Evolutionary conservation across 1,139 yeast species (phyloP), one percentile per base, ranked within the genome.

Genomic region (Zygoascus sp.): DNA sequence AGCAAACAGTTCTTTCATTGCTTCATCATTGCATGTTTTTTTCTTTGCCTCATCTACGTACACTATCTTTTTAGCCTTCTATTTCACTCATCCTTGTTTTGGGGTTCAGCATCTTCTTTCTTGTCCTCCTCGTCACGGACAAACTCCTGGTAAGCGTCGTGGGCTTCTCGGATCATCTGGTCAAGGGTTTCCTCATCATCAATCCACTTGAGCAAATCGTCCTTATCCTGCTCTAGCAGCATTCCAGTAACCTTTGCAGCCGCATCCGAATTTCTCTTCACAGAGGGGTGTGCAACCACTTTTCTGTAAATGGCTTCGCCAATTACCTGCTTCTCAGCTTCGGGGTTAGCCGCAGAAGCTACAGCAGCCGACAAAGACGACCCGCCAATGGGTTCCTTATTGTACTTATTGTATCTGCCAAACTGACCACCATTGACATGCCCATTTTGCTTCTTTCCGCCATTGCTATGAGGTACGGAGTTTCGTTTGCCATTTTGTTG

Each of bases 171-270:
- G 66, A 89, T 85, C 68, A 87, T 92, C 67, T 80, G 79, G 70
- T 80, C 81, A 74, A 89, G 83, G 61, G 83, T 76, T 54, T 81
- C 88, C 22, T 63, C 66, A 66, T 87, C 89, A 65, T 84, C 92
- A 66, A 88, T 78, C 75, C 90, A 80, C 54, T 84, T 81, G 66
- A 87, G 74, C 61, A 89, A 83, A 71, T 87, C 95, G 63, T 80
- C 81, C 68, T 83, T 83, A 62, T 88, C 90, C 74, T 88, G 81
- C 66, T 87, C 95, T 67, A 89, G 79, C 78, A 89, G 81, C 94
- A 89, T 87, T 73, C 96, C 96, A 56, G 97, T 89, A 63, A 89
- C 83, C 73, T 85, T 86, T 73, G 95, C 94, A 57, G 96, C 95
- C 62, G 94, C 84, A 67, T 84, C 94, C 55, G 81, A 81, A 63